These are phyloP conservation scores for Lachnellula subtilissima DNA, from an alignment of 2,329 filamentous ascomycete species.

Conservation along the genomic window DNA sequence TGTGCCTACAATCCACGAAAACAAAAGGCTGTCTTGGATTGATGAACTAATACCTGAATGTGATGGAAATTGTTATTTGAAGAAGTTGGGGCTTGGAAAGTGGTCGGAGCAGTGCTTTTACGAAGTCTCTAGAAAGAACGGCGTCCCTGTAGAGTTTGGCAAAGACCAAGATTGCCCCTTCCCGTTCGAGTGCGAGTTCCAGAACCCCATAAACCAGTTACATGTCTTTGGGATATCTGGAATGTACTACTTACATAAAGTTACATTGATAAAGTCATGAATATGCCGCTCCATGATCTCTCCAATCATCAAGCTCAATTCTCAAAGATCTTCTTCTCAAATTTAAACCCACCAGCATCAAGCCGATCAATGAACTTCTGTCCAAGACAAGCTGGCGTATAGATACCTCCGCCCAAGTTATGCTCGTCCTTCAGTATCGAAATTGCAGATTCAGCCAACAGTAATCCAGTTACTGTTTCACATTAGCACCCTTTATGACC, in stretches of 20 bases:
- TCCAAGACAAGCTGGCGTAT: constrained; percentile 69
- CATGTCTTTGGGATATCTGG: not conserved
- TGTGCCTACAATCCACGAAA: too few species aligned
- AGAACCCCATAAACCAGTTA: not conserved
- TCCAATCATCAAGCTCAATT: not conserved
- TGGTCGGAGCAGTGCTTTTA: too few species aligned
- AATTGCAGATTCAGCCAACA: constrained; percentile 59
- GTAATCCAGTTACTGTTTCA: constrained; percentile 55
- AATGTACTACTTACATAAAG: not conserved
- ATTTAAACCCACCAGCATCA: constrained; percentile 55
- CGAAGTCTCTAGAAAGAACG: too few species aligned
- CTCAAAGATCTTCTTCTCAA: constrained; percentile 49
- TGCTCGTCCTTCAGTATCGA: constrained; percentile 59
- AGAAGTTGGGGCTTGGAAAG: too few species aligned
- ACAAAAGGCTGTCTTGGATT: too few species aligned
- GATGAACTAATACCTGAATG: too few species aligned
- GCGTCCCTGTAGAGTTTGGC: too few species aligned
- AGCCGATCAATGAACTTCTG: constrained; percentile 61
- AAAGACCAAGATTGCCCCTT: too few species aligned
- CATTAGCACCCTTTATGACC: constrained; percentile 6
- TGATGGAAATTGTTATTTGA: too few species aligned
- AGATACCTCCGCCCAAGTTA: constrained; percentile 59
- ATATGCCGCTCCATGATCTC: not conserved
- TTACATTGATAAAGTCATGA: not conserved
- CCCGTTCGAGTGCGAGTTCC: too few species aligned